Evolutionary conservation across 805 yeast species (phyloP), one percentile per base, ranked within the genome.

Genomic region (Ogataea paraovalis): DNA sequence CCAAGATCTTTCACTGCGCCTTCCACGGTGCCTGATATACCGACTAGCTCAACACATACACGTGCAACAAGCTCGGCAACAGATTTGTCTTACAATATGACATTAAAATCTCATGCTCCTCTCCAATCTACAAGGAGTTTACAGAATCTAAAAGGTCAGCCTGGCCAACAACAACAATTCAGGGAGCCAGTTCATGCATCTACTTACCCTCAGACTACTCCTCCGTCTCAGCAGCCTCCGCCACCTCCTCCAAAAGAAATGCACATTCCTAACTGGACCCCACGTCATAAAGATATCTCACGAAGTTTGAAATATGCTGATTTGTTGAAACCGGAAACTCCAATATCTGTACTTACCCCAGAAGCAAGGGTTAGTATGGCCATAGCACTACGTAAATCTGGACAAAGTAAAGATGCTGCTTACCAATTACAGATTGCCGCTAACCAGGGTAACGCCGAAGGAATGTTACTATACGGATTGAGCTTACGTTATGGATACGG

Each of bases 401-500:
- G 87, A 1, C 77, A 82, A 44, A 75, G 79, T 33, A 73, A 81
- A 41, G 92, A 83, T 56, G 83, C 89, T 3, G 75, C 90, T 1
- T 79, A 82, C 55, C 87, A 82, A 54, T 67, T 87, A 46, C 82
- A 79, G 52, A 70, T 75, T 27, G 85, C 87, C 1, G 85, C 91
- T 4, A 71, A 72, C 46, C 64, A 70, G n/a, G 86, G 87, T 7
- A 73, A 76, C 52, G 72, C 70, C 51, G 78, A 82, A 39, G 95
- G 90, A 1, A 84, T 80, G 83, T 71, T 80, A 41, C 60, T 84
- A 27, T 86, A 85, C 57, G 87, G 88, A 0, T 62, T 83, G 53
- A 84, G 90, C 0, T 64, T 87, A 21, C 68, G 85, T 43, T 69
- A 75, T 47, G 94, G 92, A 0, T 82, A 80, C 61, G 94, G 94